phyloP scores from a whole-genome alignment of 495 filamentous ascomycete species.

The Podospora fimiseda region DNA sequence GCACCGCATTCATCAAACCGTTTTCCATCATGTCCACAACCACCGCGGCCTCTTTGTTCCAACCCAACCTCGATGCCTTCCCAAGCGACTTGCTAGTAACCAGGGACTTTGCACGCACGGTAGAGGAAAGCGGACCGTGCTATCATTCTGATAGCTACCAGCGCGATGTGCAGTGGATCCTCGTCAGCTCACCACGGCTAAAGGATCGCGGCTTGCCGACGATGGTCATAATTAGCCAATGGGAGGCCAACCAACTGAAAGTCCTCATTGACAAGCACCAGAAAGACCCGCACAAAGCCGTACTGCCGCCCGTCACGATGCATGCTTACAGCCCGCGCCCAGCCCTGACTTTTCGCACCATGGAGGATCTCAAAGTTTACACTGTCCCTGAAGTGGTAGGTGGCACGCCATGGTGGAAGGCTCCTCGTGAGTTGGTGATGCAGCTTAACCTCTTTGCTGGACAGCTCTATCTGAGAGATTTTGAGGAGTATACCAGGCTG shows the following conservation, averaged over 20 bases:
- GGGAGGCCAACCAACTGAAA: slow-evolving; percentile 52
- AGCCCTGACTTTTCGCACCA: slow-evolving; percentile 32
- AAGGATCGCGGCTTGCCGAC: slow-evolving; percentile 6
- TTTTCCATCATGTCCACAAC: slow-evolving; percentile 43
- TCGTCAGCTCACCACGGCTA: slow-evolving; percentile 24
- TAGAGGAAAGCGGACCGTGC: slow-evolving; percentile 19
- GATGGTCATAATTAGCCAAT: slow-evolving; percentile 56
- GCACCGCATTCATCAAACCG: slow-evolving; percentile 32
- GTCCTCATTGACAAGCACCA: slow-evolving; percentile 28
- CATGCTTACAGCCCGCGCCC: slow-evolving; percentile 55
- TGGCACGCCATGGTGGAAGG: slow-evolving; percentile 6
- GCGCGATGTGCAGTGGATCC: slow-evolving; percentile 54
- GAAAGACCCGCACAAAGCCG: neutral
- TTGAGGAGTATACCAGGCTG: slow-evolving; percentile 45
- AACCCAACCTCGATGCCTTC: slow-evolving; percentile 23
- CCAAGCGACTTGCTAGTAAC: slow-evolving; percentile 45
- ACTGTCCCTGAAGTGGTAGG: slow-evolving; percentile 22
- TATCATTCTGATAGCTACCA: slow-evolving; percentile 45
- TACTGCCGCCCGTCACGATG: slow-evolving; percentile 17
- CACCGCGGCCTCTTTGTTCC: slow-evolving; percentile 25
- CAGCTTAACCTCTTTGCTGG: slow-evolving; percentile 64
- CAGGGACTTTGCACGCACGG: slow-evolving; percentile 49
- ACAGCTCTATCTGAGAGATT: slow-evolving; percentile 53
- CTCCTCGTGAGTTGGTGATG: slow-evolving; percentile 22
- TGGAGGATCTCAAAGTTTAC: slow-evolving; percentile 46